These are phyloP conservation scores for Jaltomata sinuosa DNA, from an alignment of 257 asterid species.

Conservation along the genomic window DNA sequence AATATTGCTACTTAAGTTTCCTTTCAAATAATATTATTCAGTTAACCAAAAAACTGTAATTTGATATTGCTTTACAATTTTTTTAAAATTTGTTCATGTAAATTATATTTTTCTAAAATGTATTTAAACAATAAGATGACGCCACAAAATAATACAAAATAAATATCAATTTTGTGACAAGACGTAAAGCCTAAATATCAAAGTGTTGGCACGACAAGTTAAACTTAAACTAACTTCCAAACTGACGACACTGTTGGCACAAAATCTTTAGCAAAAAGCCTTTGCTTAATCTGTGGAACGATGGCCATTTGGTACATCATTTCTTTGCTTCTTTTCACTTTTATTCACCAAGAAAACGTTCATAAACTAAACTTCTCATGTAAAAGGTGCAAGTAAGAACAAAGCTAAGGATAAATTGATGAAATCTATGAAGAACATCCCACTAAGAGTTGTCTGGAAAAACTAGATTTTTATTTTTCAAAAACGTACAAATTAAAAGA, in stretches of 20 bases:
- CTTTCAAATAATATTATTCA: not conserved
- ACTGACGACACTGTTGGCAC: not conserved
- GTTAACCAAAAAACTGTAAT: not conserved
- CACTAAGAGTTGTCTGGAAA: not conserved
- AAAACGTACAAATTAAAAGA: not conserved
- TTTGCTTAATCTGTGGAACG: not conserved
- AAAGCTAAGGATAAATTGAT: not conserved
- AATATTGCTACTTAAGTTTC: not conserved
- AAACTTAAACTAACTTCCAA: too few species aligned
- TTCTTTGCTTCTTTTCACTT: not conserved
- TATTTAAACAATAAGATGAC: too few species aligned
- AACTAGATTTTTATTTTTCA: not conserved
- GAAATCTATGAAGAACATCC: not conserved
- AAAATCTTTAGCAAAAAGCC: not conserved
- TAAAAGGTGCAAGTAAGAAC: not conserved
- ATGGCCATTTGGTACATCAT: not conserved
- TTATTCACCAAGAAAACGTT: not conserved
- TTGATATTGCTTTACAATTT: too few species aligned
- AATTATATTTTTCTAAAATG: too few species aligned
- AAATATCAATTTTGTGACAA: not conserved
- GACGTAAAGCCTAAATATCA: not conserved
- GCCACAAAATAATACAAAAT: too few species aligned
- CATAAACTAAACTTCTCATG: not conserved
- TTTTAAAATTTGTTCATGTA: too few species aligned
- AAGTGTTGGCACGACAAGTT: too few species aligned